These are phyloP conservation scores for Raffaelea deltoideospora DNA, from an alignment of 2,329 filamentous ascomycete genomes.

Conservation along the genomic window DNA sequence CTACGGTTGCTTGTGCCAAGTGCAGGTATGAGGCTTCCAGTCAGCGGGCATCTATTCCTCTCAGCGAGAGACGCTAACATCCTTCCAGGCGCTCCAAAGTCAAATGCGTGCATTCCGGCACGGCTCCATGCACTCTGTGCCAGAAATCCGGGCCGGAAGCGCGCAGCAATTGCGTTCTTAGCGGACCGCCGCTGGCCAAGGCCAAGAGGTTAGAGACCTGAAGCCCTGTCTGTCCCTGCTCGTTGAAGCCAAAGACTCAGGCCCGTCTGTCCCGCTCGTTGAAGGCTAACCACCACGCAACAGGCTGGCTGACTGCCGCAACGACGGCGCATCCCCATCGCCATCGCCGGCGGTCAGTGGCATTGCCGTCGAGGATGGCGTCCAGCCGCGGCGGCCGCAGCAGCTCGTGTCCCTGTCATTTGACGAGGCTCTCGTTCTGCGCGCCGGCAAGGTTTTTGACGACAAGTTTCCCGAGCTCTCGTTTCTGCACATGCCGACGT, in stretches of 20 bases:
- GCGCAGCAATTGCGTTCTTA: not conserved
- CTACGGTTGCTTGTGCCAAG: not conserved
- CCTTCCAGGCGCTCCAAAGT: slow-evolving; percentile 1
- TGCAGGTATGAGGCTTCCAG: not conserved
- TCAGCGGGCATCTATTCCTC: not conserved
- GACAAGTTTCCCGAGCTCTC: slow-evolving; percentile 6
- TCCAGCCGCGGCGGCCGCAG: not conserved
- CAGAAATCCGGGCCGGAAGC: not conserved
- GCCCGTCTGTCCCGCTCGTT: too few relatives aligned
- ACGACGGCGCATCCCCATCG: not conserved
- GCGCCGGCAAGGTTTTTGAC: not conserved
- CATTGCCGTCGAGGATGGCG: not conserved
- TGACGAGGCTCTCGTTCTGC: not conserved
- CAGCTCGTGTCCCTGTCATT: not conserved
- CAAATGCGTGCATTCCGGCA: slow-evolving; percentile 5
- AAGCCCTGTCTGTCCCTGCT: too few relatives aligned
- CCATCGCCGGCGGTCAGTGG: not conserved
- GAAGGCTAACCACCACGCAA: too few relatives aligned
- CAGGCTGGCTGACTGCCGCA: not conserved
- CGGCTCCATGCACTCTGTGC: slow-evolving; percentile 5
- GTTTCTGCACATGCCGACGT: slow-evolving; percentile 6
- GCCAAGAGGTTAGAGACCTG: not conserved
- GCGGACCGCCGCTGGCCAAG: not conserved
- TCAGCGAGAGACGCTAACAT: not conserved
- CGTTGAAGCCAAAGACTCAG: too few relatives aligned